Percentiles rank a stretch among this genome's conserved stretches.
These are phyloP conservation scores for Typha latifolia DNA, from an alignment of 176 grass and related monocot genomes.

Conservation along the genomic window DNA sequence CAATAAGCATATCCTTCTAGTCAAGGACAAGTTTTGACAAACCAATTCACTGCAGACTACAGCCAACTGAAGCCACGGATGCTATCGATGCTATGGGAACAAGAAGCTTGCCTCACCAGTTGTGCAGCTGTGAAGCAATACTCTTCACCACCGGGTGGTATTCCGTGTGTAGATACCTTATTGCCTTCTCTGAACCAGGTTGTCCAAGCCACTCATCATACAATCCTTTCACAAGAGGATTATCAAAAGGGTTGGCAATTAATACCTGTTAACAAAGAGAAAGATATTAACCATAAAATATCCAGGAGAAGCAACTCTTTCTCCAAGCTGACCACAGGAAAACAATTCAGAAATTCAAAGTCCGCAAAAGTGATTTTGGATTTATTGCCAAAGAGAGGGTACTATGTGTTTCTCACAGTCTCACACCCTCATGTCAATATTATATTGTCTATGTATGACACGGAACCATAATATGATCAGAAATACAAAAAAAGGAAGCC, in stretches of 20 bases:
- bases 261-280: slow-evolving; percentile 43
- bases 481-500: too few species aligned
- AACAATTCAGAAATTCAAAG: neutral
- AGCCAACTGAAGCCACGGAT: slow-evolving; percentile 10
- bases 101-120: slow-evolving; percentile 44
- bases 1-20: too few species aligned
- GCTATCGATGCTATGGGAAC: slow-evolving; percentile 3
- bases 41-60: too few species aligned
- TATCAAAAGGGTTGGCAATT: slow-evolving; percentile 49
- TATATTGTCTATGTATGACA: too few species aligned
- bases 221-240: slow-evolving; percentile 54
- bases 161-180: slow-evolving; percentile 61
- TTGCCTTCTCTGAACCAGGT: slow-evolving; percentile 86
- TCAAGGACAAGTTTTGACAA: too few species aligned
- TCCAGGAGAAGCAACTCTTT: neutral
- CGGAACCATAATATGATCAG: too few species aligned
- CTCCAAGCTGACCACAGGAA: neutral
- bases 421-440: too few species aligned
- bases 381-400: neutral
- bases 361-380: neutral
- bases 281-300: neutral
- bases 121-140: slow-evolving; percentile 68
- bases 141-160: slow-evolving; percentile 88
- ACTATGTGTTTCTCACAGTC: too few species aligned
- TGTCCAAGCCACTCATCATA: slow-evolving; percentile 81